These are phyloP conservation scores for Oidiodendron maius DNA, from an alignment of 495 filamentous ascomycete species.

Conservation along the genomic window DNA sequence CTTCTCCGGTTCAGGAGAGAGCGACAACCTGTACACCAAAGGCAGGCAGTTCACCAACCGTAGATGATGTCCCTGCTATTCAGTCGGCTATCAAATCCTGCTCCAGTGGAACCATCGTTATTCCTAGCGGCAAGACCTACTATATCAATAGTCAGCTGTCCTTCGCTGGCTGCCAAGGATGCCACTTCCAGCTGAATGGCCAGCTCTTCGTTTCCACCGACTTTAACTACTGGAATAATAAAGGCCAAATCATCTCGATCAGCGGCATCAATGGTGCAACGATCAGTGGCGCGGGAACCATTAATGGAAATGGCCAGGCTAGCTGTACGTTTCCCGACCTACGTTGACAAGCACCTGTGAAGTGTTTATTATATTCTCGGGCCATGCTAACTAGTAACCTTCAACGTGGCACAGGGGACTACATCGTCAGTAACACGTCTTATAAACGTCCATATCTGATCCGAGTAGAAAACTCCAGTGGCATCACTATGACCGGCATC, in stretches of 20 bases:
- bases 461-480: conserved; percentile 31
- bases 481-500: conserved; percentile 30
- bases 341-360: no score
- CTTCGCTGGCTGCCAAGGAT: conserved; percentile 31
- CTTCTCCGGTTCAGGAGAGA: no score
- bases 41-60: conserved; percentile 18
- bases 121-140: conserved; percentile 35
- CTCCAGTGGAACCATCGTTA: conserved; percentile 35
- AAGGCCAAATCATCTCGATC: conserved; percentile 33
- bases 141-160: conserved; percentile 29
- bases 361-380: no score
- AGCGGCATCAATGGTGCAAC: conserved; percentile 31
- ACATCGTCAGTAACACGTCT: conserved; percentile 31
- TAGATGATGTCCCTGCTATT: conserved; percentile 38
- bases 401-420: no score
- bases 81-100: conserved; percentile 31
- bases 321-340: no score
- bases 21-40: conserved; percentile 31
- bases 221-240: conserved; percentile 33
- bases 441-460: conserved; percentile 35
- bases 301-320: conserved; percentile 42
- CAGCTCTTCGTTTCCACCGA: conserved; percentile 31
- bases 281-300: conserved; percentile 32
- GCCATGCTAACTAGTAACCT: no score
- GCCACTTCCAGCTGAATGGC: conserved; percentile 38